These are phyloP conservation scores for Spinellus fusiger DNA, from an alignment of 192 early-diverging fungal genomes.

Conservation along the genomic window DNA sequence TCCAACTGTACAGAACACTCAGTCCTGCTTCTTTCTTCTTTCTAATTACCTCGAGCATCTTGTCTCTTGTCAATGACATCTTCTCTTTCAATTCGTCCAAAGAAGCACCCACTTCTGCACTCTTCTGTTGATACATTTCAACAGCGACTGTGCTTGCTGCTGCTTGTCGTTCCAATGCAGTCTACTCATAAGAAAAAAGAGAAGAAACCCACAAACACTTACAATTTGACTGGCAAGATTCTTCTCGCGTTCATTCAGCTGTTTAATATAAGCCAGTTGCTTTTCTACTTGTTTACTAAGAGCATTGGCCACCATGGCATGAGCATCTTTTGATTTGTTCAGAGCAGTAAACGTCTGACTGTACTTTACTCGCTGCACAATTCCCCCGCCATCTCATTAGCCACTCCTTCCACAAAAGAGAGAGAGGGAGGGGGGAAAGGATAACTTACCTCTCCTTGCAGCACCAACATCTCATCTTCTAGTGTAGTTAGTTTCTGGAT, in stretches of 20 bases:
- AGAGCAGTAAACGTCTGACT: conserved; percentile 74
- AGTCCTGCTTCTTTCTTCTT: conserved; percentile 10
- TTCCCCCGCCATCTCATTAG: too few species aligned
- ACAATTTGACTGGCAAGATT: conserved; percentile 47
- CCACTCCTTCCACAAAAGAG: too few species aligned
- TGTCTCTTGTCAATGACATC: conserved; percentile 37
- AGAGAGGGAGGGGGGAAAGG: neutral
- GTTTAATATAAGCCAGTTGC: conserved; percentile 83
- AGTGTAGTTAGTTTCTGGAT: conserved; percentile 1
- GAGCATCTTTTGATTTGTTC: conserved; percentile 70
- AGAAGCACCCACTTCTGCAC: neutral
- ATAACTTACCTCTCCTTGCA: conserved; percentile 16
- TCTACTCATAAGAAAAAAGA: neutral
- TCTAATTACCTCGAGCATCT: conserved; percentile 47
- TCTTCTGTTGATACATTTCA: conserved; percentile 19
- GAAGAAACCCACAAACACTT: neutral
- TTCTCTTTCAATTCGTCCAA: conserved; percentile 52
- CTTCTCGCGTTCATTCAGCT: conserved; percentile 76
- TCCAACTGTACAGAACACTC: conserved; percentile 1
- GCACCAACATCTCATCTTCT: conserved; percentile 13
- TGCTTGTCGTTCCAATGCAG: conserved; percentile 12
- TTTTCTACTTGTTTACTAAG: conserved; percentile 78
- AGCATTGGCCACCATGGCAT: conserved; percentile 63
- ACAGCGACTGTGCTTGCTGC: neutral
- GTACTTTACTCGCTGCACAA: conserved; percentile 57